These are phyloP conservation scores for Epichloe sp. DNA, from an alignment of 2,329 filamentous ascomycete genomes.

Conservation along the genomic window DNA sequence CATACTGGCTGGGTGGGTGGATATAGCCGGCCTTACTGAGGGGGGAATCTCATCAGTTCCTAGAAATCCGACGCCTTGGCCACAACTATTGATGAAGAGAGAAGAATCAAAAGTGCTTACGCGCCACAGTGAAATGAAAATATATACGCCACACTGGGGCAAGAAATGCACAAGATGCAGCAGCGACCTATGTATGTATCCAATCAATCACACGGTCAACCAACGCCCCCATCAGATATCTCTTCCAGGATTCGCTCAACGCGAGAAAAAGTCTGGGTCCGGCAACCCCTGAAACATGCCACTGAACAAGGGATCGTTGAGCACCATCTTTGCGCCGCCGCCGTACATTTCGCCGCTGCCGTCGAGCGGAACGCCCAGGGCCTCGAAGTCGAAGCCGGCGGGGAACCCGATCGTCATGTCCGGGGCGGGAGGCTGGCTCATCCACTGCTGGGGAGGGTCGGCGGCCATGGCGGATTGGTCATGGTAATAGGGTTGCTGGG, in stretches of 20 bases:
- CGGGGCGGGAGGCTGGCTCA: neutral
- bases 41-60: no score
- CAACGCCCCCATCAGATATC: no score
- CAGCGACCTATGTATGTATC: no score
- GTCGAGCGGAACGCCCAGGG: conserved; percentile 15
- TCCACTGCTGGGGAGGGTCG: conserved; percentile 6
- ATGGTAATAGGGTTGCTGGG: conserved; percentile 8
- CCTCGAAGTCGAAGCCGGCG: conserved; percentile 18
- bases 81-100: no score
- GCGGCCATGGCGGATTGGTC: neutral
- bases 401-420: conserved; percentile 13
- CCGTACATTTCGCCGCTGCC: conserved; percentile 16
- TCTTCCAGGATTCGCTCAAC: conserved; percentile 10
- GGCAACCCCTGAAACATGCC: conserved; percentile 24
- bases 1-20: no score
- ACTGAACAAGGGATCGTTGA: conserved; percentile 28
- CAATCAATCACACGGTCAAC: no score
- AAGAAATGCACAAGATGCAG: no score
- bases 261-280: conserved; percentile 22
- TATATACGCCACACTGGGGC: no score
- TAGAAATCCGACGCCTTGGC: no score
- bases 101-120: no score
- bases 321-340: conserved; percentile 22
- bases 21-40: no score
- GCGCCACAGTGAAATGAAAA: no score